Base-by-base conservation (phyloP, 1,284 basidiomycete genomes). In the Xanthoconium separans region DNA sequence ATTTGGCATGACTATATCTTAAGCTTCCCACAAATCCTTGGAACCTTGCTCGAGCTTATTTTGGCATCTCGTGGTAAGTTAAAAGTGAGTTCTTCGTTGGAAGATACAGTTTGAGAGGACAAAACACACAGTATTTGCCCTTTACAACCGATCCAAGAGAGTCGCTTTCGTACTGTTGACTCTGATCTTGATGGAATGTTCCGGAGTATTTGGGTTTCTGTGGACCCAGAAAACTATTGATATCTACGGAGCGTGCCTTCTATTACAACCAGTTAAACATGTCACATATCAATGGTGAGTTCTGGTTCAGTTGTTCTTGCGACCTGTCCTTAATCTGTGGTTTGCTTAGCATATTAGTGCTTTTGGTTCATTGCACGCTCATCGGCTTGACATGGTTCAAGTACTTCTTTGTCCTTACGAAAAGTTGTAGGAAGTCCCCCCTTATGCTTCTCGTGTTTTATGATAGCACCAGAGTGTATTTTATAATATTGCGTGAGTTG, bases 381-480 rank as follows among this genome's bases (percentile, higher is more conserved):
- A 37, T 67, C 11, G 8, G 43, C 27, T 34, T 69, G 51, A 59
- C 55, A 18, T 31, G 47, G 31, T 50, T 54, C 58, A 65, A 64
- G 49, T 69, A 64, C 27, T 27, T 54, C 30, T 7, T 36, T 2
- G 47, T 51, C 48, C 39, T 34, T 2, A 58, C 44, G 43, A 44
- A 43, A 12, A 58, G 64, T 20, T 56, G 51, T 55, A 50, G 61
- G 0, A 58, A 55, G 30, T 37, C 53, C 0, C 54, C 65, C 3
- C 61, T 69, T 18, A 54, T 62, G n/a, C 59, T 53, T 12, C 56
- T 65, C 10, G 44, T 65, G n/a, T 44, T 69, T 15, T 55, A 58
- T 18, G 63, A 65, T 37, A 27, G 53, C 18, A 47, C 52, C 20
- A 54, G 11, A 13, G 46, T 57, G 2, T 69, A 64, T 46, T 44